Conservation (phyloP, 345 rosid genomes). For the Gossypium herbaceum region DNA sequence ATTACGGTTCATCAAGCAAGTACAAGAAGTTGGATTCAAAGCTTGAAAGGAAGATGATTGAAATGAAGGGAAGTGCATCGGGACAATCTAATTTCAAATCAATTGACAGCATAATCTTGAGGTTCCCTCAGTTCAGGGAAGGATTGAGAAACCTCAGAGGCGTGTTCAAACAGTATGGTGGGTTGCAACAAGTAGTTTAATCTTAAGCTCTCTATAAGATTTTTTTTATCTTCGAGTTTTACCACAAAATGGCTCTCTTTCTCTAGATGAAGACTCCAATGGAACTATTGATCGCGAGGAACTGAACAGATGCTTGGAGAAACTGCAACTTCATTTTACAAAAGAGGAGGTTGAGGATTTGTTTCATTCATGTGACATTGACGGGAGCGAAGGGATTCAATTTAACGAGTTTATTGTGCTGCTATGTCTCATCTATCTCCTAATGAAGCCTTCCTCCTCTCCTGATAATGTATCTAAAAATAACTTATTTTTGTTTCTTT, state of each 20-base stretch:
- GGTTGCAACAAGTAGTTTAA: conserved; percentile 11
- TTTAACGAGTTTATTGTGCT: conserved; percentile 85
- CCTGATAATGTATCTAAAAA: conserved; percentile 24
- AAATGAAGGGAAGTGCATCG: conserved; percentile 42
- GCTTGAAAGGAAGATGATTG: conserved; percentile 67
- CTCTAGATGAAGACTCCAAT: conserved; percentile 60
- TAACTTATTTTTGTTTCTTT: conserved; percentile 13
- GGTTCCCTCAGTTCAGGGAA: conserved; percentile 61
- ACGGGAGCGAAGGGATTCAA: conserved; percentile 68
- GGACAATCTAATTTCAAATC: conserved; percentile 48
- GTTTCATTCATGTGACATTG: conserved; percentile 74
- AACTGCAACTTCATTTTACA: conserved; percentile 44
- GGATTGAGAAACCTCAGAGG: conserved; percentile 60
- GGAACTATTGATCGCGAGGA: conserved; percentile 68
- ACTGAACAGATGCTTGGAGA: conserved; percentile 59
- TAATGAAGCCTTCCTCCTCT: conserved; percentile 47
- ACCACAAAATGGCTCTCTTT: background rate
- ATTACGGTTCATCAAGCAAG: conserved; percentile 46
- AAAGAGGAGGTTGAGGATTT: conserved; percentile 71
- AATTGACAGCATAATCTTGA: conserved; percentile 66
- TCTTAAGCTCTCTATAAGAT: conserved; percentile 4
- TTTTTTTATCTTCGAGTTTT: background rate
- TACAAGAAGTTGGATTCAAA: conserved; percentile 58
- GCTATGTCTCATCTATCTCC: conserved; percentile 68
- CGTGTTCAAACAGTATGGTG: conserved; percentile 66